Evolutionary conservation across 305 asterid species (phyloP).

Genomic region (Ilex paraguariensis): DNA sequence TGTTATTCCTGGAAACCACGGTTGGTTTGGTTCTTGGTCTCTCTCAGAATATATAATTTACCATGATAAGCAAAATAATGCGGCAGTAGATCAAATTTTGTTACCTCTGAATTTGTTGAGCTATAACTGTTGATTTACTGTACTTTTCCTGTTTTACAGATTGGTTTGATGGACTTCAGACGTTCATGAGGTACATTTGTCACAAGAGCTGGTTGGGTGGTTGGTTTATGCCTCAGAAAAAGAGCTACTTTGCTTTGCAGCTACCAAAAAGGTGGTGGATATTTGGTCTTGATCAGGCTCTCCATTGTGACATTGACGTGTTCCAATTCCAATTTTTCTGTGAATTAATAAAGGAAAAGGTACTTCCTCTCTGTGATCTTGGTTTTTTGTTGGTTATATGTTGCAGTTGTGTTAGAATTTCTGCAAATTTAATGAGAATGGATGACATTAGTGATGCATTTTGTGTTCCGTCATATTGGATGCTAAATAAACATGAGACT

Average conservation of each 20-base stretch:
- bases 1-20: conserved; percentile 97
- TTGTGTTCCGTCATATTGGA: no score
- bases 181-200: conserved; percentile 96
- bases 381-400: no score
- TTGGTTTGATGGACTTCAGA: conserved; percentile 99
- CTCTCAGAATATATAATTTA: no score
- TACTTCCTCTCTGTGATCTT: conserved; percentile 15
- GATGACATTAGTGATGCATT: no score
- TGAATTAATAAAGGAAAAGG: conserved; percentile 84
- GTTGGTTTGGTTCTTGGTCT: conserved; percentile 29
- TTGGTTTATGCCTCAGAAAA: conserved; percentile 99
- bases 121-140: neutral
- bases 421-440: no score
- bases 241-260: conserved; percentile 96
- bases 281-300: conserved; percentile 96
- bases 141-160: conserved; percentile 43
- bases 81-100: neutral
- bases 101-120: no score
- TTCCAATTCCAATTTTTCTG: conserved; percentile 95
- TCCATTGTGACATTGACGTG: conserved; percentile 87
- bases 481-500: no score
- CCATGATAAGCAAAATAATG: neutral
- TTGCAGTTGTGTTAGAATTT: no score
- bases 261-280: conserved; percentile 99
- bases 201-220: conserved; percentile 99